These are phyloP conservation scores for Verticillium tricorpus DNA, from an alignment of 2,329 filamentous ascomycete species.

Conservation along the genomic window DNA sequence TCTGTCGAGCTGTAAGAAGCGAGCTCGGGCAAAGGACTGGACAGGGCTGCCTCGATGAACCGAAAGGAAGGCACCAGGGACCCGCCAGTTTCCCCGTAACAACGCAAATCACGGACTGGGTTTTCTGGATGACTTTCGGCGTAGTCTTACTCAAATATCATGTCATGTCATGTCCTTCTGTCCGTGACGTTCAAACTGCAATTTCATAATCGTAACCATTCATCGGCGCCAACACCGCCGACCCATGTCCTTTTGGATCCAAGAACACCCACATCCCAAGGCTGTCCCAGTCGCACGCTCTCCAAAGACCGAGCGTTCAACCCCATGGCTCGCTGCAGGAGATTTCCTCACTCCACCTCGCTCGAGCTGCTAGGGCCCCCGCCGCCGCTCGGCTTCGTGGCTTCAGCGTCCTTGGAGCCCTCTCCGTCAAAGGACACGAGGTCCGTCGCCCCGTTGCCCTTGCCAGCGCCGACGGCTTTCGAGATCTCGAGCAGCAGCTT, in stretches of 20 bases:
- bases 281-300: background rate
- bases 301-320: background rate
- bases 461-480: slow-evolving; percentile 12
- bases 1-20: too few relatives aligned
- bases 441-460: slow-evolving; percentile 3
- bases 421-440: slow-evolving; percentile 3
- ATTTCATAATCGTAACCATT: too few relatives aligned
- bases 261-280: background rate
- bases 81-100: too few relatives aligned
- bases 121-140: too few relatives aligned
- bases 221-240: background rate
- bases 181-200: too few relatives aligned
- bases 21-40: too few relatives aligned
- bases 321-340: background rate
- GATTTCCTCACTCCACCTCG: background rate
- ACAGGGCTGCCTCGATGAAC: too few relatives aligned
- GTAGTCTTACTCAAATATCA: too few relatives aligned
- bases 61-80: too few relatives aligned
- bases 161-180: too few relatives aligned
- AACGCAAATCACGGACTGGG: too few relatives aligned
- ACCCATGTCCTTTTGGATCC: background rate
- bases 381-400: background rate
- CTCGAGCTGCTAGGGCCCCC: background rate
- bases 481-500: slow-evolving; percentile 31
- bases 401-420: background rate